phyloP scores from a whole-genome alignment of 2,329 filamentous ascomycete species.

The Sporothrix dimorphospora region DNA sequence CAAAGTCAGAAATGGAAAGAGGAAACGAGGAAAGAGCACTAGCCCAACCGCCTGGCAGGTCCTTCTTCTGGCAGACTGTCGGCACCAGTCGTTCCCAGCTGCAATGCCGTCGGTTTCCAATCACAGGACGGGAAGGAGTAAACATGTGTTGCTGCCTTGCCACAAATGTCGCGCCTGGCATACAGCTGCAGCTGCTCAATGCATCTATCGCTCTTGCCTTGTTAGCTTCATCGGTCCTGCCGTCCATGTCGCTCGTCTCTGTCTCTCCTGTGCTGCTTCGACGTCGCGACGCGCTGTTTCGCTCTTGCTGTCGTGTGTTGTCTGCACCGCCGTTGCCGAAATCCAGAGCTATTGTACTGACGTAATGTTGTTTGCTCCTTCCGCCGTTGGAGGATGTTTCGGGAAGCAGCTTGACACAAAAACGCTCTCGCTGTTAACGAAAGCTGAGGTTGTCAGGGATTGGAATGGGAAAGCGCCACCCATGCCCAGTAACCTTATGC shows the following conservation, averaged over 20 bases:
- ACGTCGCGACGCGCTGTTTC: not conserved
- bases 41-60: not conserved
- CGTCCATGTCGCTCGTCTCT: not conserved
- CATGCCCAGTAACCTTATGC: not conserved
- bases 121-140: conserved; percentile 19
- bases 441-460: not conserved
- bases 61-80: not conserved
- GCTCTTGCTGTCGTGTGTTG: conserved; percentile 1
- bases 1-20: not conserved
- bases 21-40: not conserved
- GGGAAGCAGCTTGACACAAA: not conserved
- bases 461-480: conserved; percentile 2
- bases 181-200: conserved; percentile 1
- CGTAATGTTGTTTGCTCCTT: not conserved
- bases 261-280: not conserved
- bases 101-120: not conserved
- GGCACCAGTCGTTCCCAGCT: conserved; percentile 7
- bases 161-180: conserved; percentile 7
- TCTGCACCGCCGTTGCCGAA: conserved; percentile 8
- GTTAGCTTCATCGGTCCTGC: not conserved
- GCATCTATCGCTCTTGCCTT: not conserved
- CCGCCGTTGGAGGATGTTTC: not conserved
- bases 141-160: conserved; percentile 26
- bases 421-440: not conserved
- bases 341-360: not conserved